These are phyloP conservation scores for Saccharomyces jurei DNA, from an alignment of 805 yeast genomes.

Conservation along the genomic window DNA sequence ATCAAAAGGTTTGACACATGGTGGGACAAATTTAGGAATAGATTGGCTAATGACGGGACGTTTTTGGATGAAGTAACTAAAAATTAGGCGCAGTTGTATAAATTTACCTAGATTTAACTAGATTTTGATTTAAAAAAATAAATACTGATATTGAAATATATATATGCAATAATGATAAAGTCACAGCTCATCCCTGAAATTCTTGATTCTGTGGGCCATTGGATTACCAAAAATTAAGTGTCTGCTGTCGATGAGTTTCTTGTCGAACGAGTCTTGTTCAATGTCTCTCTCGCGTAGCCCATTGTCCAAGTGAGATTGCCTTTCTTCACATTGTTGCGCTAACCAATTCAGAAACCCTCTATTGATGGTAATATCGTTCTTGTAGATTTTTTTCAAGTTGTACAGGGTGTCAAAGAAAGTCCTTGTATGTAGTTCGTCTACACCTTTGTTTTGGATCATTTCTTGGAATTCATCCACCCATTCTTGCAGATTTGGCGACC, in stretches of 20 bases:
- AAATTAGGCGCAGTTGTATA: neutral
- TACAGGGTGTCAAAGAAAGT: slow-evolving; percentile 35
- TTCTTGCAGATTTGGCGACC: slow-evolving; percentile 9
- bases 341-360: slow-evolving; percentile 58
- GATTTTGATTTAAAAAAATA: neutral
- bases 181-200: slow-evolving; percentile 16
- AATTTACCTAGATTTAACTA: neutral
- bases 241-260: slow-evolving; percentile 40
- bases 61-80: slow-evolving; percentile 51
- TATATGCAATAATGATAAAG: neutral
- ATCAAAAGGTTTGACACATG: slow-evolving; percentile 84
- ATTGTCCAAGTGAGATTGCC: slow-evolving; percentile 21
- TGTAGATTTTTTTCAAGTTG: slow-evolving; percentile 28
- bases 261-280: slow-evolving; percentile 32
- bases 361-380: slow-evolving; percentile 27
- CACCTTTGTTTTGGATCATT: slow-evolving; percentile 19
- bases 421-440: slow-evolving; percentile 37
- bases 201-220: slow-evolving; percentile 52
- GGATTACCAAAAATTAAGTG: slow-evolving; percentile 75
- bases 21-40: slow-evolving; percentile 86
- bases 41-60: slow-evolving; percentile 71
- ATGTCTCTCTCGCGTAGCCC: slow-evolving; percentile 25
- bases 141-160: neutral
- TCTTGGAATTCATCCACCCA: slow-evolving; percentile 25
- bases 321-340: slow-evolving; percentile 35